phyloP scores from a whole-genome alignment of 805 yeast species.

The Nakazawaea ernobii region DNA sequence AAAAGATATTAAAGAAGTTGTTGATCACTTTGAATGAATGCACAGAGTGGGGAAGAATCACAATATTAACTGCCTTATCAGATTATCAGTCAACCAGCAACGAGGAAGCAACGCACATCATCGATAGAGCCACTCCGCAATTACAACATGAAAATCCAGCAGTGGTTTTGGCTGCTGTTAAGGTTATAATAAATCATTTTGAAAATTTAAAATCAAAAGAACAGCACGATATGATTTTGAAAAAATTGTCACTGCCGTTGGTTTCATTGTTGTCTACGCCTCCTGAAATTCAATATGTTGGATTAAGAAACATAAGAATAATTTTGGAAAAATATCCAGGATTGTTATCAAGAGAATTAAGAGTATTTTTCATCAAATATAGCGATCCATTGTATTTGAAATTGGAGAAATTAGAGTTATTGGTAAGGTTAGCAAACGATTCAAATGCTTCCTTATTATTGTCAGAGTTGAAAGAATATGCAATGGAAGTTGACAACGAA shows the following conservation, averaged over 20 bases:
- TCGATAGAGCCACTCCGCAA: constrained; percentile 90
- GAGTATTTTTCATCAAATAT: constrained; percentile 87
- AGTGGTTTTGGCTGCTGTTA: constrained; percentile 81
- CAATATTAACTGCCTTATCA: constrained; percentile 76
- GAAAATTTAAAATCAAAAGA: constrained; percentile 39
- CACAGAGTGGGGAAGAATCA: constrained; percentile 98
- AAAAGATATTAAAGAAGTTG: constrained; percentile 49
- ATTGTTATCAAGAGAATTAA: constrained; percentile 68
- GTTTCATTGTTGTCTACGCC: constrained; percentile 84
- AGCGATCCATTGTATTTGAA: constrained; percentile 78
- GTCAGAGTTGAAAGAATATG: constrained; percentile 71
- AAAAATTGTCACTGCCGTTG: constrained; percentile 76
- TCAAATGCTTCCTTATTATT: constrained; percentile 52
- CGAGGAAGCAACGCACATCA: constrained; percentile 74
- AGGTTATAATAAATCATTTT: constrained; percentile 69
- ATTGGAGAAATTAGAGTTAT: constrained; percentile 68
- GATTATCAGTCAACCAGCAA: constrained; percentile 55
- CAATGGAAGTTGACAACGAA: constrained; percentile 80
- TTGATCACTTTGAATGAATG: constrained; percentile 89
- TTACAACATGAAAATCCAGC: constrained; percentile 96
- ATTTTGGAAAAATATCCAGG: constrained; percentile 85
- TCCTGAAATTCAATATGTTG: constrained; percentile 93
- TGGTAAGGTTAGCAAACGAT: constrained; percentile 63
- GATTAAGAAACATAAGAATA: constrained; percentile 84
- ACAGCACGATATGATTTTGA: constrained; percentile 40